phyloP scores from a whole-genome alignment of 129 eudicot genomes.

The Artemisia tridentata region DNA sequence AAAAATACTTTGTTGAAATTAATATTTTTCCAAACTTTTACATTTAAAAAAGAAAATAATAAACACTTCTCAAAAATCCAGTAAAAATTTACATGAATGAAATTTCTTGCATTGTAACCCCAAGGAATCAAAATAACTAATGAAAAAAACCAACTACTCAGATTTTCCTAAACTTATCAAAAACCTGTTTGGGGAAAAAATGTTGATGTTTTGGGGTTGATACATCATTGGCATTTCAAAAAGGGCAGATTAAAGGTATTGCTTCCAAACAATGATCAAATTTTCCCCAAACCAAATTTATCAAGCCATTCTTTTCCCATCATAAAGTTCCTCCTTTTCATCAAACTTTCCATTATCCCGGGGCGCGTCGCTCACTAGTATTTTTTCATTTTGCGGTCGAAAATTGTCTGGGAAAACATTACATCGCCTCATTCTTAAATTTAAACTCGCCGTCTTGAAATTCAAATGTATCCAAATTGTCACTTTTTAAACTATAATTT shows the following conservation, averaged over 20 bases:
- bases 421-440: conserved; percentile 19
- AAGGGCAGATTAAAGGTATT: conserved; percentile 20
- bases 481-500: conserved; percentile 27
- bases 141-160: too few species aligned
- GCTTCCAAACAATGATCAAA: conserved; percentile 22
- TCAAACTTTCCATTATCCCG: neutral
- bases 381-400: neutral
- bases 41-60: too few species aligned
- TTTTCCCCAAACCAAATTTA: conserved; percentile 28
- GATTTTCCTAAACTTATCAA: conserved; percentile 3
- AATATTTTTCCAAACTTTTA: too few species aligned
- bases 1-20: too few species aligned
- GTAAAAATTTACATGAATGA: conserved; percentile 3
- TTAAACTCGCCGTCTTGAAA: conserved; percentile 23
- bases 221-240: conserved; percentile 20
- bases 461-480: conserved; percentile 22
- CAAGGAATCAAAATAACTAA: too few species aligned
- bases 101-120: neutral
- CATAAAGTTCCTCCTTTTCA: conserved; percentile 1
- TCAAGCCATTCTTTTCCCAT: conserved; percentile 32
- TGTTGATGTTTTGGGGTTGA: conserved; percentile 12
- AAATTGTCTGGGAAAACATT: neutral
- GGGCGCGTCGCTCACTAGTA: neutral
- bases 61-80: too few species aligned
- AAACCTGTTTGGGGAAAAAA: conserved; percentile 15